phyloP scores from a whole-genome alignment of 345 rosid genomes.

The Kandelia obovata region DNA sequence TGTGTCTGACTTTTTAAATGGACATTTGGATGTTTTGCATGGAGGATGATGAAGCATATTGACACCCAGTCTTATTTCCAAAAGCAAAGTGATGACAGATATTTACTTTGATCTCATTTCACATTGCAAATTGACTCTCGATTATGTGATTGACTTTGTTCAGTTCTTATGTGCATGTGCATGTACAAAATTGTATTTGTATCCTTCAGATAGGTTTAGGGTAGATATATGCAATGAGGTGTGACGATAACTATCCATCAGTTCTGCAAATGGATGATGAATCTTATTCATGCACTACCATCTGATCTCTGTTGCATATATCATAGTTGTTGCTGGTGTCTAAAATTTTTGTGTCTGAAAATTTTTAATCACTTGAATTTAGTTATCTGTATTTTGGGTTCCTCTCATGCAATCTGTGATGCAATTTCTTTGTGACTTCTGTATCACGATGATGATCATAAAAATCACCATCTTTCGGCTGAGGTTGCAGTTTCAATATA shows the following conservation, averaged over 20 bases:
- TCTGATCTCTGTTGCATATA: conserved; percentile 66
- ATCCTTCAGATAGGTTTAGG: not conserved
- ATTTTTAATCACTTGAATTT: conserved; percentile 23
- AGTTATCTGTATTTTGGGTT: not conserved
- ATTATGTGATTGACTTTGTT: no score
- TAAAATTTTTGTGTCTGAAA: not conserved
- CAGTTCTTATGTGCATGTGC: conserved; percentile 16
- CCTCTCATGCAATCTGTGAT: conserved; percentile 54
- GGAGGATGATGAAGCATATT: conserved; percentile 32
- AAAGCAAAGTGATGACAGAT: not conserved
- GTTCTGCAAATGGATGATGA: conserved; percentile 67
- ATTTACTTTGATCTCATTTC: not conserved
- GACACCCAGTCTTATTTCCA: conserved; percentile 38
- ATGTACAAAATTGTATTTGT: not conserved
- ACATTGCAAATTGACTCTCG: no score
- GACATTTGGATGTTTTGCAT: conserved; percentile 17
- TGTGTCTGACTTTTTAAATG: no score
- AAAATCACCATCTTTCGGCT: conserved; percentile 76
- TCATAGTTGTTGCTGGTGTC: not conserved
- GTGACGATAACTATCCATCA: conserved; percentile 59
- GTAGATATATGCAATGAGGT: conserved; percentile 42
- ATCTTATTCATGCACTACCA: conserved; percentile 78
- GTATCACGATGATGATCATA: conserved; percentile 48
- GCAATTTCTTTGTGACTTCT: conserved; percentile 38
- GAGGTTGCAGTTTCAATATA: conserved; percentile 51